Evolutionary conservation across 2,329 filamentous ascomycete species (phyloP).

Genomic region (Echinosphaeria canescens): DNA sequence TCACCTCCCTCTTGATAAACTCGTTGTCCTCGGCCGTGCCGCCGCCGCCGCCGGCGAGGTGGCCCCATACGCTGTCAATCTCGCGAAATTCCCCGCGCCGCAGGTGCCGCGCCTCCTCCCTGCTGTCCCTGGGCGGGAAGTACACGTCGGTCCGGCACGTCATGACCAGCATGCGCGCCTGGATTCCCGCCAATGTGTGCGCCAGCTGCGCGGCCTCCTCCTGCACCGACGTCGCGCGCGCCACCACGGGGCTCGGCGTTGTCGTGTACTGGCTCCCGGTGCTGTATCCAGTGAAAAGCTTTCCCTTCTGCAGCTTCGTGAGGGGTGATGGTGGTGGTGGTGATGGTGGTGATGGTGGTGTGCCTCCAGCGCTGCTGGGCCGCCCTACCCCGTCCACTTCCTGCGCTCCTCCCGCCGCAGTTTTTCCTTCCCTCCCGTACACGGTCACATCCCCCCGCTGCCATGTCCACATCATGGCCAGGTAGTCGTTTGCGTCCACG

Average conservation of each 20-base stretch:
- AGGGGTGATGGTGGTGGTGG: too few relatives aligned
- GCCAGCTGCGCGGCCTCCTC: too few relatives aligned
- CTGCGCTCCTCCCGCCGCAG: too few relatives aligned
- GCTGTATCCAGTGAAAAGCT: too few relatives aligned
- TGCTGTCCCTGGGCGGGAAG: slow-evolving; percentile 62
- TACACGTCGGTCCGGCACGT: slow-evolving; percentile 59
- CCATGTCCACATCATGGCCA: slow-evolving; percentile 45
- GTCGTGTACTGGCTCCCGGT: too few relatives aligned
- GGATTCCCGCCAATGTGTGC: slow-evolving; percentile 44
- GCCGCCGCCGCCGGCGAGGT: slow-evolving; percentile 3
- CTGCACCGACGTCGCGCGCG: too few relatives aligned
- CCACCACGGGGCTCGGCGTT: too few relatives aligned
- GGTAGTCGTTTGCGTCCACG: slow-evolving; percentile 18
- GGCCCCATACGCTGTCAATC: slow-evolving; percentile 5
- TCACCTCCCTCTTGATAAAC: background rate
- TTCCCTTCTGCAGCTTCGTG: too few relatives aligned
- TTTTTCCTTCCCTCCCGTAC: slow-evolving; percentile 42
- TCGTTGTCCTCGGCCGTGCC: slow-evolving; percentile 1
- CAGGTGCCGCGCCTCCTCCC: slow-evolving; percentile 38
- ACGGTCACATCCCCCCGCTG: slow-evolving; percentile 49
- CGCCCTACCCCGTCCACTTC: too few relatives aligned
- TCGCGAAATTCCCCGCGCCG: slow-evolving; percentile 1
- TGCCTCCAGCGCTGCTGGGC: too few relatives aligned
- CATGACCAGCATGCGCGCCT: slow-evolving; percentile 49
- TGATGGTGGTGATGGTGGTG: too few relatives aligned